phyloP scores from a whole-genome alignment of 139 green algal genomes.

The Haematococcus lacustris region DNA sequence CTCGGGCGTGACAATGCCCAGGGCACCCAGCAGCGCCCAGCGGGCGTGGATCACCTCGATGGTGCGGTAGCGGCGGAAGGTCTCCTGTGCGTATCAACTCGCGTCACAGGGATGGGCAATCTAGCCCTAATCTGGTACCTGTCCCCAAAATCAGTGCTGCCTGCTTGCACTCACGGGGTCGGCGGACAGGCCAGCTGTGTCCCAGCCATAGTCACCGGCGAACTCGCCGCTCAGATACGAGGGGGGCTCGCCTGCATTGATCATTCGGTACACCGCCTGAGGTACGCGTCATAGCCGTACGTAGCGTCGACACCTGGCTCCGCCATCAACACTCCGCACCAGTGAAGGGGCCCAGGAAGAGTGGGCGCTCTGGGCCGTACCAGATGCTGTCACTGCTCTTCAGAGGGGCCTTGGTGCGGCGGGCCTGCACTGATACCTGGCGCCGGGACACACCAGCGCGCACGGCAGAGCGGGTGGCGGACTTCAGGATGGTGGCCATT shows the following conservation, averaged over 20 bases:
- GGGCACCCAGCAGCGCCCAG: conserved; percentile 77
- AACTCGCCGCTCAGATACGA: conserved; percentile 82
- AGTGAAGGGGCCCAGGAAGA: not conserved
- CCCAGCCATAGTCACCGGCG: conserved; percentile 91
- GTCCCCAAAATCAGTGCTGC: too few species aligned
- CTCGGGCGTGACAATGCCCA: conserved; percentile 74
- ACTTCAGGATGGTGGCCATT: too few species aligned
- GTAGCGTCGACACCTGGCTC: too few species aligned
- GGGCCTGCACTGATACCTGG: too few species aligned
- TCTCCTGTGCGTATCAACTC: too few species aligned
- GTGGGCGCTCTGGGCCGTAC: not conserved
- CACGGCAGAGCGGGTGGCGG: too few species aligned
- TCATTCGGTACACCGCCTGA: too few species aligned
- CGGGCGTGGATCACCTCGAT: conserved; percentile 77
- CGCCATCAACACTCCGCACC: too few species aligned
- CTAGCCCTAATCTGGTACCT: too few species aligned
- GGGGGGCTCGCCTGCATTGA: conserved; percentile 22
- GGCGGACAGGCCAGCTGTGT: conserved; percentile 87
- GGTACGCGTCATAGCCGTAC: too few species aligned
- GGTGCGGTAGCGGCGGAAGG: conserved; percentile 69
- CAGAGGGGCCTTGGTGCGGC: not conserved
- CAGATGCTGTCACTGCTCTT: not conserved
- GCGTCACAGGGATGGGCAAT: too few species aligned
- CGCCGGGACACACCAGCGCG: too few species aligned
- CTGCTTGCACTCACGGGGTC: conserved; percentile 77